Percentiles rank a stretch among this genome's conserved stretches.
Evolutionary conservation across 331 rosid species (phyloP).

Genomic region (Pyracantha coccinea): DNA sequence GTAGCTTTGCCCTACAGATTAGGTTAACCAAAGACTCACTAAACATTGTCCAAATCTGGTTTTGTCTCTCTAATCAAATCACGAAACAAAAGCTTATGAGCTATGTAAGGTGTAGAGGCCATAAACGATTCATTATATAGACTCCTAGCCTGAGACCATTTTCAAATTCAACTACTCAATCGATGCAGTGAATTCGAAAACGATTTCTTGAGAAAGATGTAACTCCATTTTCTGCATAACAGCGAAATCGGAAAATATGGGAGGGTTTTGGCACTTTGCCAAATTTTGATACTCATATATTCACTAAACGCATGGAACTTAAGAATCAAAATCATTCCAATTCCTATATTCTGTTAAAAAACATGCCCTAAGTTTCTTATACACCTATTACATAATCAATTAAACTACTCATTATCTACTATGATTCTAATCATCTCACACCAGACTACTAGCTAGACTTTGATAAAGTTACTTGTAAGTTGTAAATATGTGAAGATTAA

Average conservation of each 20-base stretch:
- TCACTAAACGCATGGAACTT: too few species aligned
- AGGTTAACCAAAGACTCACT: not conserved
- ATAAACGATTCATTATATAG: not conserved
- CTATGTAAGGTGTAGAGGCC: not conserved
- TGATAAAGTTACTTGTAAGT: not conserved
- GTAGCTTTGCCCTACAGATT: conserved; percentile 8
- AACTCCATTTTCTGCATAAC: not conserved
- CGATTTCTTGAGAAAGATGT: not conserved
- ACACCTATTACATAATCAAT: too few species aligned
- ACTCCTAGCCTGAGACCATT: too few species aligned
- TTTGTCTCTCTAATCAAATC: not conserved
- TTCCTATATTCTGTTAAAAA: too few species aligned
- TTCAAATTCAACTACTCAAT: not conserved
- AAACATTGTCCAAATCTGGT: not conserved
- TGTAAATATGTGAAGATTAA: not conserved
- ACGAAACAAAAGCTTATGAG: not conserved
- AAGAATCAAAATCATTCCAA: too few species aligned
- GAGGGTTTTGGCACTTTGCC: not conserved
- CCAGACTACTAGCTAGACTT: not conserved
- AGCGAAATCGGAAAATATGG: not conserved
- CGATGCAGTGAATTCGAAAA: not conserved
- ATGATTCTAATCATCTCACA: not conserved
- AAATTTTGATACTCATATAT: not conserved
- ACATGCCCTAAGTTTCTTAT: too few species aligned
- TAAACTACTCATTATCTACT: not conserved